Evolutionary conservation across 306 rosid species (phyloP).

Genomic region (apple (Malus domestica)): DNA sequence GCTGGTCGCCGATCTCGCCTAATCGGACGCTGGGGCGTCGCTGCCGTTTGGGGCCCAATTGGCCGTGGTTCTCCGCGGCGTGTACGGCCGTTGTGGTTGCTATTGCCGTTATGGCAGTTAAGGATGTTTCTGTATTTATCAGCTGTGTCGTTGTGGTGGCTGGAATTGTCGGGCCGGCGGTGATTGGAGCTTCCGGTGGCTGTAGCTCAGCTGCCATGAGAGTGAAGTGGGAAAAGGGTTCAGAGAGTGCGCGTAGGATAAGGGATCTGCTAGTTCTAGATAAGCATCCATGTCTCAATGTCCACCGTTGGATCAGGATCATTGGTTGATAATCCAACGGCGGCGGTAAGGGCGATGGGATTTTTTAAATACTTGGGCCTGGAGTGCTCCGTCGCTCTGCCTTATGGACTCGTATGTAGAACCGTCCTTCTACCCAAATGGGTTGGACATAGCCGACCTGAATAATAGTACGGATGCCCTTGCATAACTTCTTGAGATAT

Average conservation of each 20-base stretch:
- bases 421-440: no score
- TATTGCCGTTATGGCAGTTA: not conserved
- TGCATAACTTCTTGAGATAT: no score
- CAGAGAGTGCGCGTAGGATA: constrained; percentile 25
- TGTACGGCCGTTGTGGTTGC: constrained; percentile 18
- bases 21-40: constrained; percentile 74
- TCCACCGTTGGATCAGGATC: constrained; percentile 15
- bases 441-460: no score
- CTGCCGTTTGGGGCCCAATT: constrained; percentile 46
- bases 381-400: not conserved
- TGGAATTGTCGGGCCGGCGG: constrained; percentile 13
- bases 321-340: not conserved
- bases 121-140: not conserved
- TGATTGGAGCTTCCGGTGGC: constrained; percentile 32
- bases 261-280: constrained; percentile 22
- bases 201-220: constrained; percentile 52
- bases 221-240: constrained; percentile 3
- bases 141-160: not conserved
- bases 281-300: not conserved
- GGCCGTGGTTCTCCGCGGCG: constrained; percentile 3
- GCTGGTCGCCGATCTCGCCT: constrained; percentile 69
- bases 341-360: not conserved
- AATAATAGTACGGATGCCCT: no score
- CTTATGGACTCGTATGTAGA: no score
- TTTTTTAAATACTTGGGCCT: not conserved